Evolutionary conservation across 495 filamentous ascomycete species (phyloP).

Genomic region (Massariosphaeria phaeospora): DNA sequence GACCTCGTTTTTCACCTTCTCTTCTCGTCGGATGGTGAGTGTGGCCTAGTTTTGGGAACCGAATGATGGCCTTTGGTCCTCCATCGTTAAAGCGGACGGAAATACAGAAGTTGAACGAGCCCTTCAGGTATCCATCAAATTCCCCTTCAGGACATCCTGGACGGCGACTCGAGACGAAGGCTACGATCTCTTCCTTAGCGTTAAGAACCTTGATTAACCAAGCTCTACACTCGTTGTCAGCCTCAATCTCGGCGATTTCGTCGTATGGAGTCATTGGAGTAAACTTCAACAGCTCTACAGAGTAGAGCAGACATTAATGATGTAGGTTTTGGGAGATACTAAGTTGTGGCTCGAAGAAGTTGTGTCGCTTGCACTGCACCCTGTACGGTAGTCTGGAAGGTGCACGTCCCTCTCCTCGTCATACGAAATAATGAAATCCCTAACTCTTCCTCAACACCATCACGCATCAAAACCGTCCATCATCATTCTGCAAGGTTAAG

Average conservation of each 20-base stretch:
- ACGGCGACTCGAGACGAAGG: neutral
- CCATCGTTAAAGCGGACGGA: constrained; percentile 13
- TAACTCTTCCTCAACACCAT: too few species aligned
- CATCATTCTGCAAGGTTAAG: too few species aligned
- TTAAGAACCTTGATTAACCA: neutral
- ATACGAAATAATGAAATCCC: too few species aligned
- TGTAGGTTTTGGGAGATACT: too few species aligned
- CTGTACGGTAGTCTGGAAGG: too few species aligned
- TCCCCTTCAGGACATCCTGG: neutral
- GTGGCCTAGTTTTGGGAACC: neutral
- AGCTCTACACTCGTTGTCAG: neutral
- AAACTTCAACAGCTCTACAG: too few species aligned
- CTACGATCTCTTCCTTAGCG: neutral
- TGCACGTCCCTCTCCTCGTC: too few species aligned
- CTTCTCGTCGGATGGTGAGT: constrained; percentile 27
- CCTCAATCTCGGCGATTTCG: neutral
- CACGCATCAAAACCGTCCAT: too few species aligned
- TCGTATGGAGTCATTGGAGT: neutral
- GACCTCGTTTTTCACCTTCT: constrained; percentile 36
- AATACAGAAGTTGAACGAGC: neutral
- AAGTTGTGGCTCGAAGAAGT: too few species aligned
- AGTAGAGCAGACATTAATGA: too few species aligned
- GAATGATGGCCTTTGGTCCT: neutral
- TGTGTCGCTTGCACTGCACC: too few species aligned
- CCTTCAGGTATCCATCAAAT: neutral